Percentiles rank a stretch among this genome's conserved stretches.
phyloP scores from a whole-genome alignment of 78 protist species.

The Emiliania huxleyi region DNA sequence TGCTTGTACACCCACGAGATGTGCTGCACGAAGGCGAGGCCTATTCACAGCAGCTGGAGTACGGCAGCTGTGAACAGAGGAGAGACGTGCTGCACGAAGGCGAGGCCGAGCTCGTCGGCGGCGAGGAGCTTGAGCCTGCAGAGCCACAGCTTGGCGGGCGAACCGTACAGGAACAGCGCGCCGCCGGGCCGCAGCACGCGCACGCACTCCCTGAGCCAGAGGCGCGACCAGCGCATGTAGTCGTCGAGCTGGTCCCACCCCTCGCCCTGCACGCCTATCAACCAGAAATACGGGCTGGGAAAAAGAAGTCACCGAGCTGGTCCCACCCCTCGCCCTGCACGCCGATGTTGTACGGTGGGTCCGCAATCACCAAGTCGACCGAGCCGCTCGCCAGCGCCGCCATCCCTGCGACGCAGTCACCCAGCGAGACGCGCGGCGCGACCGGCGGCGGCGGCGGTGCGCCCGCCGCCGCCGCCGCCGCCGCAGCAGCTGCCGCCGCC shows the following conservation, averaged over 20 bases:
- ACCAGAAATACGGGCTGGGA: too few species aligned
- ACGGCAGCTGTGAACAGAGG: too few species aligned
- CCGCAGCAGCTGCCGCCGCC: too few species aligned
- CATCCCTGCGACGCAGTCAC: background rate
- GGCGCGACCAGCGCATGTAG: background rate
- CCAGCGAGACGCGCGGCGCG: too few species aligned
- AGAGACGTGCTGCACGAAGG: constrained; percentile 4
- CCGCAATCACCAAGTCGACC: constrained; percentile 4
- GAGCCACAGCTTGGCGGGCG: background rate
- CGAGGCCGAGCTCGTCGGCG: background rate
- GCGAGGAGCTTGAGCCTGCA: background rate
- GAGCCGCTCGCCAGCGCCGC: background rate
- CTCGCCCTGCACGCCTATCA: background rate
- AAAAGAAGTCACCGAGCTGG: background rate
- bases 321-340: background rate
- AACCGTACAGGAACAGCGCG: background rate
- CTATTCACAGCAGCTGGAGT: too few species aligned
- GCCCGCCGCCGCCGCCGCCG: too few species aligned
- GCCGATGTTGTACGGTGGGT: constrained; percentile 5
- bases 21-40: constrained; percentile 10
- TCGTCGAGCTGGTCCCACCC: background rate
- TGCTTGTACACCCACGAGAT: constrained; percentile 6
- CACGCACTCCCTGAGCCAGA: background rate
- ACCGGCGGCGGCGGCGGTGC: too few species aligned
- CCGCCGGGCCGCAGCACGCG: background rate